Evolutionary conservation across 139 green algal genomes (phyloP), one percentile per base, ranked within the genome.

Genomic region (Coccomyxa sp.): DNA sequence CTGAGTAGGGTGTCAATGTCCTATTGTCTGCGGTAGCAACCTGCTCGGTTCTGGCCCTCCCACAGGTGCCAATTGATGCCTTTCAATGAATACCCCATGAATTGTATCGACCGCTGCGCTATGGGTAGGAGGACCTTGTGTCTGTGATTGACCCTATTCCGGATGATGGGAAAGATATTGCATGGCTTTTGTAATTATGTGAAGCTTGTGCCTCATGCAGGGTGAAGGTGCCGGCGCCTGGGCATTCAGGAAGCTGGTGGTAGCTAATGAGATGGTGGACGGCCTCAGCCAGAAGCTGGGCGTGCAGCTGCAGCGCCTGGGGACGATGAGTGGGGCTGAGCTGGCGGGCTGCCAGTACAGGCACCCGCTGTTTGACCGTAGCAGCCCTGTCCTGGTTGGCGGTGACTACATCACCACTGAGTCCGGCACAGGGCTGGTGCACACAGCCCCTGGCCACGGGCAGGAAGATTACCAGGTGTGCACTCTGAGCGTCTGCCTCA

Each of bases 341-440:
- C 85, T 99, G 75, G 93, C 94, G 78, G 92, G 92, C 37, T 89
- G 85, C 81, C 89, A 35, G 7, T 99, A 99, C 88, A 78, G 75
- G 7, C 95, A 99, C 87, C 97, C 97, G 24, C 83, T 99, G 36
- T 97, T 90, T 68, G 93, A 92, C 22, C 85, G 93, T 31, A 70
- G 70, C 12, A 89, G 77, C 70, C 91, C 92, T 29, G 88, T 99
- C n/a, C 92, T 99, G 18, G 78, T 98, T 12, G 97, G 96, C 7
- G 96, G 97, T 0, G 96, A 99, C 73, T 99, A 99, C 91, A 98
- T 99, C 91, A 99, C 97, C 31, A 98, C 94, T 0, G 97, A 99
- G 36, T 87, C 82, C 24, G 96, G 96, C 69, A 99, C 96, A 36
- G 97, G 97, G 7, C 90, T 99, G 64, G 97, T 99, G 38, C 97